A percentile compares a stretch with the other conserved stretches of the same genome.
phyloP scores from a whole-genome alignment of 2,329 filamentous ascomycete genomes.

The Calonectria naviculata region DNA sequence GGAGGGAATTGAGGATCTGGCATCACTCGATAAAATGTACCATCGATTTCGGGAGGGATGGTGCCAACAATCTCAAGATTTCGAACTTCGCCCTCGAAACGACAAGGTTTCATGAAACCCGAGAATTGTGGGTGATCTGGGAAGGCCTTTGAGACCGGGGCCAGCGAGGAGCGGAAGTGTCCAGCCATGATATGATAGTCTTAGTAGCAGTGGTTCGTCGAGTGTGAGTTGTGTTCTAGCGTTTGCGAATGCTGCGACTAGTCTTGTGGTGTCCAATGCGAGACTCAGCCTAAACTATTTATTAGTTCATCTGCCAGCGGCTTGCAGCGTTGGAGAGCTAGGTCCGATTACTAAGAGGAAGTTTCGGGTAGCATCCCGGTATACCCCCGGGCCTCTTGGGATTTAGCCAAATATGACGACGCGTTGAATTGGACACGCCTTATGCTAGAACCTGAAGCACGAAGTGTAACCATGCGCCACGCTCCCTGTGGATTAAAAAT shows the following conservation, averaged over 20 bases:
- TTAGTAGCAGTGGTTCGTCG: neutral
- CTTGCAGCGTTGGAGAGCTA: neutral
- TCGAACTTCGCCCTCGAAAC: slow-evolving; percentile 13
- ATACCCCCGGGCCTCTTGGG: neutral
- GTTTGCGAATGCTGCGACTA: neutral
- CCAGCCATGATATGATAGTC: slow-evolving; percentile 10
- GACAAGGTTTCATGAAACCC: slow-evolving; percentile 20
- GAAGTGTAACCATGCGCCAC: neutral
- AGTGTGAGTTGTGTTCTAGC: neutral
- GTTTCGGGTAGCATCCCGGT: neutral
- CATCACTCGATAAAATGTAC: slow-evolving; percentile 24
- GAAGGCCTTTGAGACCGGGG: slow-evolving; percentile 5
- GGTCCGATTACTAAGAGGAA: neutral
- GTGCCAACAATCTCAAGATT: slow-evolving; percentile 8
- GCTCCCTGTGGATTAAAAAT: neutral
- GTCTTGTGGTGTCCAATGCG: neutral
- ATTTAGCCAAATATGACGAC: neutral
- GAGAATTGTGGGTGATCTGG: slow-evolving; percentile 17
- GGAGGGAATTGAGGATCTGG: slow-evolving; percentile 19
- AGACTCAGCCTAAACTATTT: too few relatives aligned
- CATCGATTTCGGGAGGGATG: slow-evolving; percentile 15
- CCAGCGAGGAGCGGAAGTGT: neutral
- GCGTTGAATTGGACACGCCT: neutral
- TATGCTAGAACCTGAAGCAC: neutral
- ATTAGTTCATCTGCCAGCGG: too few relatives aligned